phyloP scores from a whole-genome alignment of 192 early-diverging fungal species.

The Mortierella claussenii region DNA sequence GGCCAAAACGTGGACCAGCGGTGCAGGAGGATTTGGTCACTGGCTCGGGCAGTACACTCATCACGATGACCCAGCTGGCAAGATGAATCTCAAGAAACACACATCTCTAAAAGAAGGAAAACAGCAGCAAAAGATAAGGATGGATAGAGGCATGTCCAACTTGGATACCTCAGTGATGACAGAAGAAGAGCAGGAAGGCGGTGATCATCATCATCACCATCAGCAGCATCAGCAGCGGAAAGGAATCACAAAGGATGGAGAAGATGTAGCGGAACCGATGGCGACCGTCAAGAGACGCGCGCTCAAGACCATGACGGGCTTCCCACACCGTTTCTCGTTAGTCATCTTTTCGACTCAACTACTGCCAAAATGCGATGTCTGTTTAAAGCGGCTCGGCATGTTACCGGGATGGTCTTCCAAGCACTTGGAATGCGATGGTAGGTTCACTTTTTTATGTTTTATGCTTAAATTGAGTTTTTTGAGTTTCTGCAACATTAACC shows the following conservation, averaged over 20 bases:
- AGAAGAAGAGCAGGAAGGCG: constrained; percentile 5
- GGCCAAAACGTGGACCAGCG: constrained; percentile 34
- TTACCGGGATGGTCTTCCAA: constrained; percentile 48
- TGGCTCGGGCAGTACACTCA: constrained; percentile 25
- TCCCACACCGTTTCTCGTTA: constrained; percentile 45
- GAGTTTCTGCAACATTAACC: neutral
- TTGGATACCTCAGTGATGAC: neutral
- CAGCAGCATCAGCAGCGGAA: too few relatives aligned
- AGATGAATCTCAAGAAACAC: constrained; percentile 13
- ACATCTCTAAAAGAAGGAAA: constrained; percentile 38
- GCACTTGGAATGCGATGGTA: constrained; percentile 50
- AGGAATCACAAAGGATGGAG: neutral
- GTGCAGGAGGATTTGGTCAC: constrained; percentile 23
- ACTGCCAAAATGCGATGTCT: constrained; percentile 49
- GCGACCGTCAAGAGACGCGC: constrained; percentile 10
- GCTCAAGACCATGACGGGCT: constrained; percentile 15
- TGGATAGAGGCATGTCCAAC: neutral
- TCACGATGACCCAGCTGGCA: neutral
- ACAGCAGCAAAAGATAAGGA: neutral
- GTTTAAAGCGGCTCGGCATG: constrained; percentile 30
- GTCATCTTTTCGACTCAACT: constrained; percentile 32
- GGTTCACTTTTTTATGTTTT: neutral
- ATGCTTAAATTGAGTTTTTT: neutral
- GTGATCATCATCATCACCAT: too few relatives aligned
- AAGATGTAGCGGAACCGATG: neutral